Conservation (phyloP, 495 filamentous ascomycete species). For the Acidomyces sp. region DNA sequence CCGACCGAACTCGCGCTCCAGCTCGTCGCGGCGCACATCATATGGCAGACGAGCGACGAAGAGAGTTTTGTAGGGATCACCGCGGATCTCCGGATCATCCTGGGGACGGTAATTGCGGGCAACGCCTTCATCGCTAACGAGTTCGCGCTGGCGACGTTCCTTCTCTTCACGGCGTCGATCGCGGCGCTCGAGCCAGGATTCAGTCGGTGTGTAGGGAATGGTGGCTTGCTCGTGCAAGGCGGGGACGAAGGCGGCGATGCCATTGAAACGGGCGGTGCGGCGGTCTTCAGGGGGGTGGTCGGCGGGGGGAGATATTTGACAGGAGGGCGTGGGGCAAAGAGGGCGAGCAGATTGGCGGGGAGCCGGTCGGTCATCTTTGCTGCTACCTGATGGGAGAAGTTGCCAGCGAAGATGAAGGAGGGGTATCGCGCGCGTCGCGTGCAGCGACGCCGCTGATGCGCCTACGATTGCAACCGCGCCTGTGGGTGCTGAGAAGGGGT, state of each 20-base stretch:
- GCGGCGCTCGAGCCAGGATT: conserved; percentile 80
- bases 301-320: conserved; percentile 76
- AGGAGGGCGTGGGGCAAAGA: conserved; percentile 87
- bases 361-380: conserved; percentile 81
- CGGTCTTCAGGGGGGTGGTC: conserved; percentile 77
- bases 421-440: too few relatives aligned
- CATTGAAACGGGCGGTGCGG: conserved; percentile 54
- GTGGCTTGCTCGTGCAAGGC: conserved; percentile 44
- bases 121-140: conserved; percentile 53
- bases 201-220: conserved; percentile 57
- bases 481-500: too few relatives aligned
- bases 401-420: too few relatives aligned
- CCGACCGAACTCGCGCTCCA: conserved; percentile 87
- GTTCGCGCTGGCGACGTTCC: conserved; percentile 47
- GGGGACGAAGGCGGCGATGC: conserved; percentile 60
- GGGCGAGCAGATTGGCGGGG: conserved; percentile 77
- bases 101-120: conserved; percentile 27
- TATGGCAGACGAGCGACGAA: conserved; percentile 86
- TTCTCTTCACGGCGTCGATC: conserved; percentile 71
- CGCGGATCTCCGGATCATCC: conserved; percentile 71
- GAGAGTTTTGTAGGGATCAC: conserved; percentile 88
- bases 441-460: too few relatives aligned
- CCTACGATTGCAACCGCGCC: too few relatives aligned
- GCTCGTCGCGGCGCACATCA: conserved; percentile 72
- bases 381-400: too few relatives aligned